phyloP scores from a whole-genome alignment of 1,284 basidiomycete species.

The Ustilago nuda region DNA sequence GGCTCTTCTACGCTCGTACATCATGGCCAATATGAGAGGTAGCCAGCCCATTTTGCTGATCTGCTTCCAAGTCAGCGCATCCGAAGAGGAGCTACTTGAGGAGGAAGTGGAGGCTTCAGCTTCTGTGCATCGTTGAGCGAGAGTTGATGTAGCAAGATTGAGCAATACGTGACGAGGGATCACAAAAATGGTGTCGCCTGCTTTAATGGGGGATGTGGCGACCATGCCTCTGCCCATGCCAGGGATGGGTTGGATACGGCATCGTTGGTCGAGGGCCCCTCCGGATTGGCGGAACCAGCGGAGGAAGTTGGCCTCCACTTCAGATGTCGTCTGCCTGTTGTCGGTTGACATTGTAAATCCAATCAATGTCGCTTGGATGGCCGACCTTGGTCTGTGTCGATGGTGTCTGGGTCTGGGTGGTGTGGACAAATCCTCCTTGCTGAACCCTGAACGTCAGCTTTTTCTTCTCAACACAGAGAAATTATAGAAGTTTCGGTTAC shows the following conservation, averaged over 20 bases:
- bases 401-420: background rate
- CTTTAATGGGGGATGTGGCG: conserved; percentile 79
- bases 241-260: conserved; percentile 73
- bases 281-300: conserved; percentile 70
- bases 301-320: conserved; percentile 62
- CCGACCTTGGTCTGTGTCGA: background rate
- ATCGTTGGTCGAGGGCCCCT: conserved; percentile 68
- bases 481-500: no score
- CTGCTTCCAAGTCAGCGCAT: conserved; percentile 28
- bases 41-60: conserved; percentile 77
- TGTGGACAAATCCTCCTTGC: background rate
- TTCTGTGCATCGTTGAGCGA: conserved; percentile 68
- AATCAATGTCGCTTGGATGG: background rate
- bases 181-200: conserved; percentile 81
- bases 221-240: conserved; percentile 78
- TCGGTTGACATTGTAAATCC: conserved; percentile 4
- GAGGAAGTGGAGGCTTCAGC: conserved; percentile 19
- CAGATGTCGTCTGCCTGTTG: conserved; percentile 37
- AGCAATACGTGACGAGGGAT: conserved; percentile 83
- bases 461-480: conserved; percentile 20
- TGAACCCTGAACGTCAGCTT: conserved; percentile 19
- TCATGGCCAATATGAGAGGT: conserved; percentile 89
- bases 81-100: background rate
- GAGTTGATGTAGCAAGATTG: conserved; percentile 79
- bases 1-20: conserved; percentile 80